Base-by-base conservation (phyloP, 2,329 filamentous ascomycete genomes). In the Sordariomycetes sp. region DNA sequence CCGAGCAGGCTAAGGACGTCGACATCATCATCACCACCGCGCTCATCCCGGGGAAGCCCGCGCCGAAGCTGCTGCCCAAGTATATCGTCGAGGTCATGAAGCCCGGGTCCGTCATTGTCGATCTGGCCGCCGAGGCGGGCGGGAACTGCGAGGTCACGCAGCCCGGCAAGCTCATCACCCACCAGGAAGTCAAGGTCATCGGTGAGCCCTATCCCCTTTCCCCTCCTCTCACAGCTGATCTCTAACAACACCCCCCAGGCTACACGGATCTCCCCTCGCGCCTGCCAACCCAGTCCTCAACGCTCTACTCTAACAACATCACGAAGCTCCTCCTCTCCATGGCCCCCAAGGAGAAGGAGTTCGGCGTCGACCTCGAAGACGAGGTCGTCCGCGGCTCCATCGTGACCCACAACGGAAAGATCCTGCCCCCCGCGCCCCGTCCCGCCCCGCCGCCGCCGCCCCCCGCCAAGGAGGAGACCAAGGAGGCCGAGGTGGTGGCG, bases 21-120 rank as follows among this genome's bases (percentile, higher is more conserved):
- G 90, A 96, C 70, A 96, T 96, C 62, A 88, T 96, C 61, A 88
- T 96, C 68, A 96, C 90, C 1, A 96, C 91, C 1, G 91, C 91
- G n/a, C 72, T 96, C 65, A 96, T 96, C 60, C 91, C 91, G 0
- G 91, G 90, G 59, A 87, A 81, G 64, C 87, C 87, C 32, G 90
- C 90, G 0, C 91, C 91, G 0, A 93, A 87, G 66, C 77, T 96
- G 34, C 92, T 96, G 65, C 92, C 87, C 4, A 88, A 89, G 71
- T 72, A 83, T 63, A 90, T 90, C 82, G 78, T 93, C 32, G 80
- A 86, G 63, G 85, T 87, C 52, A 96, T 96, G 90, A 95, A 89
- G 69, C 90, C 90, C 2, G 91, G 91, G 24, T 94, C 89, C 3
- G 88, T 96, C 3, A 79, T 96, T 65, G 90, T 96, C 10, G 91